Base-by-base conservation (phyloP, 2,329 filamentous ascomycete species). In the Trichophyton mentagrophytes region DNA sequence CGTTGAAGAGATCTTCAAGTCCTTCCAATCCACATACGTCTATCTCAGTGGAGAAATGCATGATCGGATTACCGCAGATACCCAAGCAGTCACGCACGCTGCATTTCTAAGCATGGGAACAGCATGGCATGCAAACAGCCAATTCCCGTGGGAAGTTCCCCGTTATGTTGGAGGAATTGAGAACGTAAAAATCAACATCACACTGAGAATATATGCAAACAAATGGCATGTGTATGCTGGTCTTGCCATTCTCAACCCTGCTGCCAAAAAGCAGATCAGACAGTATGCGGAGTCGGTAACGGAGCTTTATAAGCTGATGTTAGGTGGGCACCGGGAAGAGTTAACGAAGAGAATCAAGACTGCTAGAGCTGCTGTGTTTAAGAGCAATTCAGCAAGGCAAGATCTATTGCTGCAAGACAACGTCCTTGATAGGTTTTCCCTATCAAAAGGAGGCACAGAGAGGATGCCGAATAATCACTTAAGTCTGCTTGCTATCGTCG, bases 161-260 rank as follows among this genome's bases (percentile, higher is more conserved):
- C 90, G 93, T 64, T 99, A 97, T 74, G 85, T 96, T 3, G 93
- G 93, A 62, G 95, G 93, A 59, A 95, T 99, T 69, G 93, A 99
- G 75, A 99, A 99, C 73, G 92, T 97, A 68, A 99, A 99, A 78
- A 96, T 97, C 78, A 99, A 99, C 77, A 85, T 97, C 67, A 97
- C 90, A 67, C 79, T 99, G 66, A 90, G 93, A 67, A 97, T 99
- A 76, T 99, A 97, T 78, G 86, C 87, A 63, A 95, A 96, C 74
- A 99, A 97, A 75, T 99, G 95, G 95, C 95, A 99, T 77, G 93
- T 99, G 61, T 99, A 99, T 73, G 93, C 93, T 20, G 93, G 93
- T 0, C 85, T 99, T 7, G 93, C 95, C 9, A 99, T 99, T 70
- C 82, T 99, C 62, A 99, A 99, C 72, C 93, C 93, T 0, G 87